Evolutionary conservation across 441 rosid genomes (phyloP).

Genomic region (Erysimum pusillum): DNA sequence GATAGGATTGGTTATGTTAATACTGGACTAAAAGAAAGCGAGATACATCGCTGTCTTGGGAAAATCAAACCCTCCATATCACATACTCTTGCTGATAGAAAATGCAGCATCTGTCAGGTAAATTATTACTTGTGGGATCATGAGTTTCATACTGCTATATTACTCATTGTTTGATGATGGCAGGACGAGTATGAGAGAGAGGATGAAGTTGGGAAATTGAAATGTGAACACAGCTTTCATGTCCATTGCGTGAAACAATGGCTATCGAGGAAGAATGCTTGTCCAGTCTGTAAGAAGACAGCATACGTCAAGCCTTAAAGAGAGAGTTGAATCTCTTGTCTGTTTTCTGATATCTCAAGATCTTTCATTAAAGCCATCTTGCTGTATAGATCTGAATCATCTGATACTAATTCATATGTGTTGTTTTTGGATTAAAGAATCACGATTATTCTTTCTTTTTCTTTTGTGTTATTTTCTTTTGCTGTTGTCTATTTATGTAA

Average conservation of each 20-base stretch:
- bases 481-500: conserved; percentile 17
- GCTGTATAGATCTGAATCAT: conserved; percentile 28
- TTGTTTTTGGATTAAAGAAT: conserved; percentile 23
- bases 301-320: conserved; percentile 38
- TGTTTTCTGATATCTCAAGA: conserved; percentile 32
- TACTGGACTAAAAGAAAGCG: conserved; percentile 86
- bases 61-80: conserved; percentile 58
- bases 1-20: conserved; percentile 87
- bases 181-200: conserved; percentile 86
- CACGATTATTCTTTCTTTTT: not conserved
- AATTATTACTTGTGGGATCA: conserved; percentile 7
- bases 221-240: conserved; percentile 87
- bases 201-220: conserved; percentile 74
- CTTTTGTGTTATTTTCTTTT: conserved; percentile 8
- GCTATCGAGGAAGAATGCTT: conserved; percentile 79
- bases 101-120: conserved; percentile 94
- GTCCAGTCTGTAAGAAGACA: conserved; percentile 75
- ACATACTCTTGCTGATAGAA: conserved; percentile 56
- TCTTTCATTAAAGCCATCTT: conserved; percentile 19
- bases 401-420: conserved; percentile 18
- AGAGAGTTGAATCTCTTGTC: conserved; percentile 9
- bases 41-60: conserved; percentile 67
- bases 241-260: conserved; percentile 84
- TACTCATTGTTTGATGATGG: conserved; percentile 23
- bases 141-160: not conserved